These are phyloP conservation scores for Crithidia thermophila DNA, from an alignment of 208 protist genomes.

Conservation along the genomic window DNA sequence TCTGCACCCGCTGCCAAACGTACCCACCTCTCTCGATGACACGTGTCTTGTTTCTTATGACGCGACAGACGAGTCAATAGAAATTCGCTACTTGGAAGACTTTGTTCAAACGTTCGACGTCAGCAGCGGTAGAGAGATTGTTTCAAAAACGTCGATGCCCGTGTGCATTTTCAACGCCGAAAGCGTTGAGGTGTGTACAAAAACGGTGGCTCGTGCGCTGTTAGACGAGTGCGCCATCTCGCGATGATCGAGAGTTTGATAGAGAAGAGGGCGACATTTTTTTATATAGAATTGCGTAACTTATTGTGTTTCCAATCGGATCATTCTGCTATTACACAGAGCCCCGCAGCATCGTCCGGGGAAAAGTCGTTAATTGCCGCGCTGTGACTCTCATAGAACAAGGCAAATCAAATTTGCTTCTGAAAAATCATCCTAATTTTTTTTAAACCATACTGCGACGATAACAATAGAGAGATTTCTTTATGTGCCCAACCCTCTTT, in stretches of 20 bases:
- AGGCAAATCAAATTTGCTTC: too few species aligned
- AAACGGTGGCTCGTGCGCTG: not conserved
- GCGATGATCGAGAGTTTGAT: too few species aligned
- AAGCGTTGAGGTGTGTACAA: not conserved
- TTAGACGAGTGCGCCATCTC: not conserved
- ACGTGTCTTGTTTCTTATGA: conserved; percentile 23
- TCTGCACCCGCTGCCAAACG: conserved; percentile 30
- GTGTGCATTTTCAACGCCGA: conserved; percentile 13
- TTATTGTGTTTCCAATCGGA: not conserved
- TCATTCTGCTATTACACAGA: not conserved
- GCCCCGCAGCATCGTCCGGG: not conserved
- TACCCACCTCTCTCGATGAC: conserved; percentile 20
- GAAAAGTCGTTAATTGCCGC: not conserved
- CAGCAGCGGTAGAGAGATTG: conserved; percentile 14
- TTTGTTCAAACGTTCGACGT: conserved; percentile 27
- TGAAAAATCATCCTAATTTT: too few species aligned
- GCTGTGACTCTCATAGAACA: too few species aligned
- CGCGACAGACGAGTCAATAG: conserved; percentile 14
- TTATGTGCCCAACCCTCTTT: too few species aligned
- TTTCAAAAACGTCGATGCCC: conserved; percentile 6
- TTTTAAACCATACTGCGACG: not conserved
- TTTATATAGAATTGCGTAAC: not conserved
- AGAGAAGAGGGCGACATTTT: too few species aligned
- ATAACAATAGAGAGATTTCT: not conserved
- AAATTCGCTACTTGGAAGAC: conserved; percentile 16